Evolutionary conservation across 163 green algal genomes (phyloP).

Genomic region (Coccomyxa subellipsoidea): DNA sequence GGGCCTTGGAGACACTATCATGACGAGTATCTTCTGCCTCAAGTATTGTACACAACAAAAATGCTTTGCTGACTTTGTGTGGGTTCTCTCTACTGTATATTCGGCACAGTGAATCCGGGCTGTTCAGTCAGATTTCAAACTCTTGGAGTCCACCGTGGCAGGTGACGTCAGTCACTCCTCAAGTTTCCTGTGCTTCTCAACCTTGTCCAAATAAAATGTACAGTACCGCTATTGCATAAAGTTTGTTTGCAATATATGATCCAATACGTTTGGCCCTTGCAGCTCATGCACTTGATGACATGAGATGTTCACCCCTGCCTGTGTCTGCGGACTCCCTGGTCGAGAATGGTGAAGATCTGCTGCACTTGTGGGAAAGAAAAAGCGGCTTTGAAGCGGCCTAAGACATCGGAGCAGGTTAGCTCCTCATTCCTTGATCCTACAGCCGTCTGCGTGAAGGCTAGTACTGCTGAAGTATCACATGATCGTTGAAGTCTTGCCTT

Average conservation of each 20-base stretch:
- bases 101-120: too few species aligned
- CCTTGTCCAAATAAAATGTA: too few species aligned
- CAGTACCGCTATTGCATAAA: too few species aligned
- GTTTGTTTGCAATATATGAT: too few species aligned
- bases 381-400: conserved; percentile 71
- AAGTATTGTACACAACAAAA: not conserved
- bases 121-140: not conserved
- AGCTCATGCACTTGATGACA: not conserved
- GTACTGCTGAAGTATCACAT: too few species aligned
- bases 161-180: not conserved
- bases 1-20: not conserved
- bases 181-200: not conserved
- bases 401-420: conserved; percentile 69
- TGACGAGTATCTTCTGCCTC: too few species aligned
- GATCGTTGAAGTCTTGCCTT: not conserved
- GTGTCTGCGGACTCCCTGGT: not conserved
- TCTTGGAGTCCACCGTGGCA: not conserved
- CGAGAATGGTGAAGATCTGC: conserved; percentile 27
- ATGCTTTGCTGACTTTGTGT: too few species aligned
- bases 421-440: not conserved
- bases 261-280: too few species aligned
- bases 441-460: not conserved
- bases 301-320: too few species aligned
- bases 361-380: conserved; percentile 30
- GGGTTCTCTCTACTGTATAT: too few species aligned